Conservation (phyloP, 257 asterid genomes). For the Haberlea rhodopensis region DNA sequence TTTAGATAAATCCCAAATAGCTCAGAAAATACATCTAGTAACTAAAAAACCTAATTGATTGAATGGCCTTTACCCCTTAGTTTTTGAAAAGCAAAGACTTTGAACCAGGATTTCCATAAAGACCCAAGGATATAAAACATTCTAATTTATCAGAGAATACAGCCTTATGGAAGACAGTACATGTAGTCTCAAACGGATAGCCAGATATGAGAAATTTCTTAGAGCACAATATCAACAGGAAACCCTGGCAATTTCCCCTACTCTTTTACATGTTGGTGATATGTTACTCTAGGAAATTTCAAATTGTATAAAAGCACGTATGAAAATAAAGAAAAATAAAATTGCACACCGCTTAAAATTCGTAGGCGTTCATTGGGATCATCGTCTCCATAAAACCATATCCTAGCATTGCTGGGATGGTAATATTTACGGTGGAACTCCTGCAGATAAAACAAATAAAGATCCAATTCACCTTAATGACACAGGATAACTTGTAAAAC, state of each 20-base stretch:
- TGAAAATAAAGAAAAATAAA: constrained; percentile 18
- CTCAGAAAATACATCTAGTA: background rate
- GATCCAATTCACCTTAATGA: constrained; percentile 19
- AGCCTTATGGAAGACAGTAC: background rate
- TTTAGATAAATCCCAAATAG: background rate
- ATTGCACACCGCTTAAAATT: constrained; percentile 66
- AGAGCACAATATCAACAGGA: constrained; percentile 2
- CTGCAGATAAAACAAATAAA: constrained; percentile 41
- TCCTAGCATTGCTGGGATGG: constrained; percentile 96
- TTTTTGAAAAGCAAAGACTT: background rate
- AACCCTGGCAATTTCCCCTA: background rate
- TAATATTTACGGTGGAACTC: constrained; percentile 87
- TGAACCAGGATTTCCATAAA: background rate
- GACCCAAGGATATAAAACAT: background rate
- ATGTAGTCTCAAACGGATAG: no score
- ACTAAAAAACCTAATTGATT: background rate
- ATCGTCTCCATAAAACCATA: constrained; percentile 98
- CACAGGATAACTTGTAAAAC: constrained; percentile 14
- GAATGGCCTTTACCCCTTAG: background rate
- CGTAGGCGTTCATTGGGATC: constrained; percentile 86
- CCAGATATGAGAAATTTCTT: constrained; percentile 8
- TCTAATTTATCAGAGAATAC: background rate
- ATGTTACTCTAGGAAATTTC: constrained; percentile 4
- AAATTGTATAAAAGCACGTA: background rate
- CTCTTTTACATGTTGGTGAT: background rate